phyloP scores from a whole-genome alignment of 2,329 filamentous ascomycete species.

The Nannizziopsis barbatae region DNA sequence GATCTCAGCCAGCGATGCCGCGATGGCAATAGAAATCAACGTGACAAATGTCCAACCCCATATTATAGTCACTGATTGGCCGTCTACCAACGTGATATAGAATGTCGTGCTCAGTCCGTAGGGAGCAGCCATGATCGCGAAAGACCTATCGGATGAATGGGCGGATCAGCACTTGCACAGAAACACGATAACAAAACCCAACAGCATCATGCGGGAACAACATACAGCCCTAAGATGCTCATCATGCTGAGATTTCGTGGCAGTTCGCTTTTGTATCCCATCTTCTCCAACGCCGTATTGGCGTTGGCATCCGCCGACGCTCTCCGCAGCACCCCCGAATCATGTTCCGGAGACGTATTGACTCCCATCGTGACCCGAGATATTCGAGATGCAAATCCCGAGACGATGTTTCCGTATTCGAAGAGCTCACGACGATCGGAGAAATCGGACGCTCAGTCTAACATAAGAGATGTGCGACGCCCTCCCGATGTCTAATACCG shows the following conservation, averaged over 20 bases:
- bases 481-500: no score
- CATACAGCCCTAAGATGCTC: conserved; percentile 52
- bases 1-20: conserved; percentile 57
- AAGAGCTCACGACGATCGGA: no score
- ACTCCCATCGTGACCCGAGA: background rate
- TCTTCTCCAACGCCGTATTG: conserved; percentile 50
- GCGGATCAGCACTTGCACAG: conserved; percentile 9
- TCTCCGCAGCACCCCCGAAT: background rate
- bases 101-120: conserved; percentile 59
- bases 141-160: conserved; percentile 38
- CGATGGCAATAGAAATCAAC: conserved; percentile 52
- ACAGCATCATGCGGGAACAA: background rate
- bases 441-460: no score
- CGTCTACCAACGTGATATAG: conserved; percentile 56
- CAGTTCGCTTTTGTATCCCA: conserved; percentile 58
- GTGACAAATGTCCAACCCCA: conserved; percentile 60
- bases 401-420: no score
- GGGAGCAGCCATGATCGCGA: conserved; percentile 64
- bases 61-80: conserved; percentile 56
- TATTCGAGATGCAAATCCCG: background rate
- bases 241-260: conserved; percentile 58
- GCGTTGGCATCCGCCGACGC: conserved; percentile 30
- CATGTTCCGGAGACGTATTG: background rate
- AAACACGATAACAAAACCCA: background rate
- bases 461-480: no score